These are phyloP conservation scores for Macrolepiota albuminosa DNA, from an alignment of 768 basidiomycete species.

Conservation along the genomic window DNA sequence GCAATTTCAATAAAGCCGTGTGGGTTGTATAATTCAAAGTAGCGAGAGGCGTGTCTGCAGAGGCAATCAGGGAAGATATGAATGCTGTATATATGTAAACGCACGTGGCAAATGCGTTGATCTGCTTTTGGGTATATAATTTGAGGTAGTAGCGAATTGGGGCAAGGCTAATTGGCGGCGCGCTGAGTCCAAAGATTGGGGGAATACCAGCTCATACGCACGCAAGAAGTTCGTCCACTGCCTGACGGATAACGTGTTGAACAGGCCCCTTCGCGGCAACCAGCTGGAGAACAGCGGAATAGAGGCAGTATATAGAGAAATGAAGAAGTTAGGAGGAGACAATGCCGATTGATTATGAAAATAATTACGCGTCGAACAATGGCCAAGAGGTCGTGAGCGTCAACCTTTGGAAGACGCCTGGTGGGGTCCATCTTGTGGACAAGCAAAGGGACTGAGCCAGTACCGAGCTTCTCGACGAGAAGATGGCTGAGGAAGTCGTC, in stretches of 20 bases:
- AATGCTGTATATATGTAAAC: slow-evolving; percentile 31
- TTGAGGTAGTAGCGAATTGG: slow-evolving; percentile 77
- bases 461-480: slow-evolving; percentile 85
- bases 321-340: slow-evolving; percentile 19
- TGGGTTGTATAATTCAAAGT: slow-evolving; percentile 84
- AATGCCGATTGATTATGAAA: slow-evolving; percentile 19
- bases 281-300: slow-evolving; percentile 36
- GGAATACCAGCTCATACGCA: slow-evolving; percentile 27
- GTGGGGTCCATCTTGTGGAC: slow-evolving; percentile 89
- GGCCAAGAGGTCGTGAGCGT: slow-evolving; percentile 59
- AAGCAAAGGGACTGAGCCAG: slow-evolving; percentile 70
- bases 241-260: slow-evolving; percentile 57
- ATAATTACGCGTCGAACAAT: slow-evolving; percentile 72
- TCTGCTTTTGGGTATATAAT: slow-evolving; percentile 74
- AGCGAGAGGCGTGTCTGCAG: slow-evolving; percentile 78
- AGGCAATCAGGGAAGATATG: slow-evolving; percentile 17
- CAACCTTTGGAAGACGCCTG: slow-evolving; percentile 72
- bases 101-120: slow-evolving; percentile 91
- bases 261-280: slow-evolving; percentile 52
- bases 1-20: slow-evolving; percentile 83
- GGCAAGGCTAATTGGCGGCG: slow-evolving; percentile 46
- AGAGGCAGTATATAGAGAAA: slow-evolving; percentile 14
- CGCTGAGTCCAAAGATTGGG: slow-evolving; percentile 18
- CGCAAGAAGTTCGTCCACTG: slow-evolving; percentile 76
- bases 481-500: slow-evolving; percentile 90